These are phyloP conservation scores for Taphrina flavorubra DNA, from an alignment of 1,139 yeast genomes.

Conservation along the genomic window DNA sequence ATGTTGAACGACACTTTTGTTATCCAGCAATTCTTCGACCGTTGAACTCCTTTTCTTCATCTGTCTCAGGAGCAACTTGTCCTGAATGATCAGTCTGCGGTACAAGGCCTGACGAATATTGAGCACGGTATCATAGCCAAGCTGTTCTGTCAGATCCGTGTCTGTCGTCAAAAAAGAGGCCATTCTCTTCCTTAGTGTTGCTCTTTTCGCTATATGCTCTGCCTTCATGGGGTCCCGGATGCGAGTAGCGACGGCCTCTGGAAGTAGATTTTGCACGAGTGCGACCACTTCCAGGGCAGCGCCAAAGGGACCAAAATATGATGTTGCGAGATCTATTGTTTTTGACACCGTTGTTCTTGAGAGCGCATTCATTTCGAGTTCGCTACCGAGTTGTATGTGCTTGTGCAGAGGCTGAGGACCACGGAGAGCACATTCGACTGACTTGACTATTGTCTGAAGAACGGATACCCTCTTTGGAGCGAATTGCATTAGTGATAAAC, in stretches of 20 bases:
- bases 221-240: conserved; percentile 13
- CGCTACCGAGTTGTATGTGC: neutral
- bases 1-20: neutral
- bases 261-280: conserved; percentile 3
- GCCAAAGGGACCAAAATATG: conserved; percentile 14
- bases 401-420: conserved; percentile 7
- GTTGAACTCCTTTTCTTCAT: neutral
- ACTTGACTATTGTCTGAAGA: neutral
- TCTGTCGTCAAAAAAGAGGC: neutral
- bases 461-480: conserved; percentile 7
- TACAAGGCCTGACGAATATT: conserved; percentile 2
- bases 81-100: conserved; percentile 4
- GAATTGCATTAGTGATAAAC: neutral
- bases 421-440: conserved; percentile 8
- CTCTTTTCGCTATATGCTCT: conserved; percentile 8
- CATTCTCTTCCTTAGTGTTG: conserved; percentile 2
- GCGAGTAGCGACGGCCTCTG: conserved; percentile 12
- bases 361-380: neutral
- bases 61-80: conserved; percentile 3
- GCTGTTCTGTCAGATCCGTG: neutral
- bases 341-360: neutral
- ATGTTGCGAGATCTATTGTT: conserved; percentile 5
- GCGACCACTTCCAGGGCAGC: conserved; percentile 5
- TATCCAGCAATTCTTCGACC: conserved; percentile 7
- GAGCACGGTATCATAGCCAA: conserved; percentile 4